phyloP scores from a whole-genome alignment of 2,329 filamentous ascomycete species.

The Pestalotiopsis sp. region DNA sequence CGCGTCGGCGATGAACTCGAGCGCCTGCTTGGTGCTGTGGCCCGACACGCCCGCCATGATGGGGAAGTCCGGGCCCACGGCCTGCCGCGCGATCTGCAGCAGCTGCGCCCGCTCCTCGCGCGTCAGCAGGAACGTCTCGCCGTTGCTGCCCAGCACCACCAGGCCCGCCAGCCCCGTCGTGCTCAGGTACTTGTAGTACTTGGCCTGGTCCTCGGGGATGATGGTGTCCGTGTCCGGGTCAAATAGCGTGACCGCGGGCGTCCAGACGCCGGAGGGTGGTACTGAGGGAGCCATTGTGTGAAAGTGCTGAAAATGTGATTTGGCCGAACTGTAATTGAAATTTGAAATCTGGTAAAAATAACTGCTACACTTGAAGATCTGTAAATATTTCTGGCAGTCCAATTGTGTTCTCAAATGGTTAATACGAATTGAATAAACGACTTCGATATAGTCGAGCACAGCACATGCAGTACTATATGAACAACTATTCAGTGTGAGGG shows the following conservation, averaged over 20 bases:
- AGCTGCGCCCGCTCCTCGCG: constrained; percentile 61
- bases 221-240: constrained; percentile 49
- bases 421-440: not conserved
- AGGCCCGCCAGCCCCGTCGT: constrained; percentile 33
- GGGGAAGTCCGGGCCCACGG: constrained; percentile 55
- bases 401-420: not conserved
- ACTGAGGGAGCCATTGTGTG: constrained; percentile 23
- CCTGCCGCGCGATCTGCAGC: constrained; percentile 55
- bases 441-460: not conserved
- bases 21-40: constrained; percentile 65
- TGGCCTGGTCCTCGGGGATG: constrained; percentile 45
- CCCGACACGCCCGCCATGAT: constrained; percentile 67
- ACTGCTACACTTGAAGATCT: not conserved
- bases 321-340: not conserved
- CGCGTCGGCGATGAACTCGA: constrained; percentile 62
- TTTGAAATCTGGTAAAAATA: not conserved
- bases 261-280: constrained; percentile 44
- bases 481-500: not conserved
- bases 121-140: constrained; percentile 49
- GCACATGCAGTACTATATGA: not conserved
- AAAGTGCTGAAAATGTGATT: not conserved
- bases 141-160: constrained; percentile 36
- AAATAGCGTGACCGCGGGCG: constrained; percentile 56
- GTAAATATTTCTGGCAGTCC: not conserved
- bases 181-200: constrained; percentile 54